These are phyloP conservation scores for Arctium minus DNA, from an alignment of 129 eudicot genomes.

Conservation along the genomic window DNA sequence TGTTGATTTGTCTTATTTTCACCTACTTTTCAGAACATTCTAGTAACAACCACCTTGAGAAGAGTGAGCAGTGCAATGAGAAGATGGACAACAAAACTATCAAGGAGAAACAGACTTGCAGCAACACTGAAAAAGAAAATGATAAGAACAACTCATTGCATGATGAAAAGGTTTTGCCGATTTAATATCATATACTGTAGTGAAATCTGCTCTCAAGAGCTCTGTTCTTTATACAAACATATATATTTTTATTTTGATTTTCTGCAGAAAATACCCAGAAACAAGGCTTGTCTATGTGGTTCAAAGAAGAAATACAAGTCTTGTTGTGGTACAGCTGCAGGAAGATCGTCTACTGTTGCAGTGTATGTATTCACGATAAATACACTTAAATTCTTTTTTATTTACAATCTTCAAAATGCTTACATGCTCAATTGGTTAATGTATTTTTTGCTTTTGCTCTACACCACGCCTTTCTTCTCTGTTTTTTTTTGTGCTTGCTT, in stretches of 20 bases:
- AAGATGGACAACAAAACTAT: constrained; percentile 23
- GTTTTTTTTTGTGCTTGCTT: too few species aligned
- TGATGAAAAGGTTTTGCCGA: constrained; percentile 56
- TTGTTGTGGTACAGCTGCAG: constrained; percentile 77
- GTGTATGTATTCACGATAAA: constrained; percentile 43
- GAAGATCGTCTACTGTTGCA: constrained; percentile 55
- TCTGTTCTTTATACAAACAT: background rate
- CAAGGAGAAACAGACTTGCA: constrained; percentile 26
- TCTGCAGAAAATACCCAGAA: constrained; percentile 67
- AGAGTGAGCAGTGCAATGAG: constrained; percentile 16
- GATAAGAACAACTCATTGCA: constrained; percentile 25
- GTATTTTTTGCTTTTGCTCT: background rate
- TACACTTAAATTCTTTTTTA: background rate
- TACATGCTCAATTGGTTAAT: background rate
- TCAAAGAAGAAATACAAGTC: constrained; percentile 92
- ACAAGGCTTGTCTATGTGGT: constrained; percentile 90
- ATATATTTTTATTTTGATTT: background rate
- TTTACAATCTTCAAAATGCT: background rate
- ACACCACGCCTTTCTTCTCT: too few species aligned
- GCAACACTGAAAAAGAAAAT: constrained; percentile 29
- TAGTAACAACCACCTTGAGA: constrained; percentile 36
- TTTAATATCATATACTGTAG: background rate
- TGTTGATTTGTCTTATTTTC: background rate
- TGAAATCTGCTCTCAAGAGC: background rate
- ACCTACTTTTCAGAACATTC: constrained; percentile 19